These are phyloP conservation scores for Soucietia sequanensis DNA, from an alignment of 805 yeast species.

Conservation along the genomic window DNA sequence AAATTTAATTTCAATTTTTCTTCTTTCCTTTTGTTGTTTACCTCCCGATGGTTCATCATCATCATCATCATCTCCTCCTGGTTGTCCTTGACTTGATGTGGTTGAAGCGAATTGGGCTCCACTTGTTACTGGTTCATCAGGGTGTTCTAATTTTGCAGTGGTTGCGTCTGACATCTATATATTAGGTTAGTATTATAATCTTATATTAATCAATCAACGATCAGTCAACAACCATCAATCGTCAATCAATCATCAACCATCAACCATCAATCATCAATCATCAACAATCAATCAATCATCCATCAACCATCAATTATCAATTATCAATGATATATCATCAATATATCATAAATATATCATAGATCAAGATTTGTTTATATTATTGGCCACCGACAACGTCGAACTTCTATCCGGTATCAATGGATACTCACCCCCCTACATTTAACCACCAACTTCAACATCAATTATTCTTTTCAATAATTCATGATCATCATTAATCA, in stretches of 20 bases:
- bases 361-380: too few relatives aligned
- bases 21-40: conserved; percentile 53
- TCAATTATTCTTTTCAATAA: conserved; percentile 4
- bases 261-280: not conserved
- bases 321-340: too few relatives aligned
- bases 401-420: too few relatives aligned
- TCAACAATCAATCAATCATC: not conserved
- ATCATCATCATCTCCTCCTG: conserved; percentile 49
- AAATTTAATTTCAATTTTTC: conserved; percentile 96
- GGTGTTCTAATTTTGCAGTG: conserved; percentile 37
- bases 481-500: too few relatives aligned
- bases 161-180: conserved; percentile 39
- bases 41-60: conserved; percentile 50
- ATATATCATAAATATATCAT: too few relatives aligned
- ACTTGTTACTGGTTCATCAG: conserved; percentile 18
- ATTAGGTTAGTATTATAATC: conserved; percentile 13
- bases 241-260: not conserved
- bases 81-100: conserved; percentile 12
- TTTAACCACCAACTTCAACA: conserved; percentile 1
- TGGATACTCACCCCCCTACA: not conserved
- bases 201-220: not conserved
- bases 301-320: too few relatives aligned
- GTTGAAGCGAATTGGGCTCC: conserved; percentile 13
- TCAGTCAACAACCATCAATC: too few relatives aligned
- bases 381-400: too few relatives aligned